Base-by-base conservation (phyloP, 2,329 filamentous ascomycete genomes). In the Ceratocystis colombiana region DNA sequence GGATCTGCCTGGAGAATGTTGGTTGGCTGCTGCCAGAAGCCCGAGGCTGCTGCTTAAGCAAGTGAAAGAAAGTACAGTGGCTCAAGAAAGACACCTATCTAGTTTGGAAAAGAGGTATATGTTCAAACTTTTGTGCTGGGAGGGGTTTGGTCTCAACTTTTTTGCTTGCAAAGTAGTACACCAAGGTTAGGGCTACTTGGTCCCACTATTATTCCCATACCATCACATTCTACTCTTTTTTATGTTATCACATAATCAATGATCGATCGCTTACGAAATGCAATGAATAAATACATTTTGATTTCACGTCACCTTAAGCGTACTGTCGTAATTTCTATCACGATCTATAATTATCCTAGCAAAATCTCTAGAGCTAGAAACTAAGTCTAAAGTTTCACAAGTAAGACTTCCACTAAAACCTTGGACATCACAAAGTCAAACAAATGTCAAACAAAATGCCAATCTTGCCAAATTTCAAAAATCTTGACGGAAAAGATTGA, bases 1-100 rank as follows among this genome's bases (percentile, higher is more conserved):
- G 83, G 82, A 59, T 80, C 84, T 2, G 84, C 80, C 8, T 87
- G 83, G 76, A 78, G 85, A 67, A 79, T 83, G 76, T 75, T 88
- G 68, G 83, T 78, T 68, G 86, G 86, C 6, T 87, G 84, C 73
- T 82, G 84, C 25, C 79, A 80, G 73, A 88, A 88, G 79, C 84
- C 85, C 67, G 73, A 73, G 68, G 75, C 28, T 20, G 15, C 3
- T 10, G 17, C 7, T n/a, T 28, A 22, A 10, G 28, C 7, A n/a
- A n/a, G 17, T 59, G 12, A 17, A 10, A 59, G 37, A 3, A 15
- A 41, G 37, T 4, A 41, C 37, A 41, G 4, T 41, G 12, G 4
- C 37, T 12, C 37, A 41, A 41, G 10, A 41, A 15, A 2, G 37
- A 15, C 37, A 5, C 12, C 12, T 41, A 41, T 1, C 5, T 33